Percentiles rank a stretch among this genome's conserved stretches.
These are phyloP conservation scores for Geotrichum histeridarum DNA, from an alignment of 1,139 yeast genomes.

Conservation along the genomic window DNA sequence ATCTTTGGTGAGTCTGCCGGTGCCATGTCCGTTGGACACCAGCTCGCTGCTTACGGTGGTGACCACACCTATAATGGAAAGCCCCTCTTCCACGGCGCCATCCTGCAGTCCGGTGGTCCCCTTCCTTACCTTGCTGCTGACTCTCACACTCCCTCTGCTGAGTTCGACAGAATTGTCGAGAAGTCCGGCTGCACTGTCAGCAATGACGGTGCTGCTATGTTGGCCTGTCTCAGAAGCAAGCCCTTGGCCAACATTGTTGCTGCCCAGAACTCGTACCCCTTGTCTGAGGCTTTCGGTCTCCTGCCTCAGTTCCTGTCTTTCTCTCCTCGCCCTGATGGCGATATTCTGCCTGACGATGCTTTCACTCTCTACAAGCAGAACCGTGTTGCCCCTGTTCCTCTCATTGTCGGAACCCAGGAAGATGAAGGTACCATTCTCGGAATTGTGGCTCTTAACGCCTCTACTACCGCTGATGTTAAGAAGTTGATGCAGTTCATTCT, in stretches of 20 bases:
- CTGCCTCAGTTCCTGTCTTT: conserved; percentile 20
- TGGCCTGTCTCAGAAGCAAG: conserved; percentile 22
- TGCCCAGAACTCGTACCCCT: conserved; percentile 20
- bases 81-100: conserved; percentile 32
- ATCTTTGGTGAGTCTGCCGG: conserved; percentile 41
- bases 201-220: background rate
- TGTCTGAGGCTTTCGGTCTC: conserved; percentile 1
- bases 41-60: conserved; percentile 30
- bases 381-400: conserved; percentile 21
- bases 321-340: conserved; percentile 25
- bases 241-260: conserved; percentile 10
- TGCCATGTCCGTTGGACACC: conserved; percentile 33
- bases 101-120: conserved; percentile 21
- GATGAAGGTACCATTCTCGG: conserved; percentile 23
- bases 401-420: conserved; percentile 21
- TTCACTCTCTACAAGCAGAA: conserved; percentile 18
- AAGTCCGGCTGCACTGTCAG: conserved; percentile 22
- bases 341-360: conserved; percentile 19
- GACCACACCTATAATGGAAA: conserved; percentile 23
- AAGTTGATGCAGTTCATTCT: background rate
- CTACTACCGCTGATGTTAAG: background rate
- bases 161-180: conserved; percentile 14
- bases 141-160: conserved; percentile 5
- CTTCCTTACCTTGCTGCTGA: background rate
- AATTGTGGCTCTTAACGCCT: background rate